Conservation (phyloP, 192 early-diverging fungal species). For the Backusella luteola region DNA sequence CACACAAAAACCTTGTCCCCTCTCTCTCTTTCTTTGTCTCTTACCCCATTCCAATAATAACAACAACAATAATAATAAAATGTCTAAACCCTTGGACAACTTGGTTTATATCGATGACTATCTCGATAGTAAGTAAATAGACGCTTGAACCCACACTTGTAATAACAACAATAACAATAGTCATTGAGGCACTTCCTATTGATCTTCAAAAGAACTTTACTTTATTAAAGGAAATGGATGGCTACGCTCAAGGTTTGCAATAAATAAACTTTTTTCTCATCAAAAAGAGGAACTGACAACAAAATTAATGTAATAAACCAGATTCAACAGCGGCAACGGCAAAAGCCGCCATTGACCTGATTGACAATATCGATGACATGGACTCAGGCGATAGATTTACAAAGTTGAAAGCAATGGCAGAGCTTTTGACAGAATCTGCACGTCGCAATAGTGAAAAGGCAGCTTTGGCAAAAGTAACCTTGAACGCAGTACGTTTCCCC, state of each 20-base stretch:
- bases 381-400: constrained; percentile 47
- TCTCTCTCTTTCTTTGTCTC: not conserved
- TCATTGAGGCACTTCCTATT: constrained; percentile 71
- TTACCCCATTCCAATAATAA: not conserved
- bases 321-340: constrained; percentile 46
- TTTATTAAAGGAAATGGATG: constrained; percentile 89
- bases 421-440: constrained; percentile 67
- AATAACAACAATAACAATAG: constrained; percentile 27
- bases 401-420: constrained; percentile 51
- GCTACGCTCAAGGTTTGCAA: constrained; percentile 58
- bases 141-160: too few species aligned
- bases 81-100: constrained; percentile 33
- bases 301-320: too few species aligned
- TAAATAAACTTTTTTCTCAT: not conserved
- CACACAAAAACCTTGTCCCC: too few species aligned
- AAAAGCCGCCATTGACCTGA: constrained; percentile 63
- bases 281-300: not conserved
- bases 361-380: constrained; percentile 58
- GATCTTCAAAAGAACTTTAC: constrained; percentile 87
- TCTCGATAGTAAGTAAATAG: constrained; percentile 70
- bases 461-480: constrained; percentile 86
- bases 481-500: constrained; percentile 69
- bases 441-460: constrained; percentile 93
- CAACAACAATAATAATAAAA: not conserved
- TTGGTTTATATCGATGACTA: constrained; percentile 85